Conservation (phyloP, 371 early-diverging fungal species). For the Syncephalastrum contaminatum region DNA sequence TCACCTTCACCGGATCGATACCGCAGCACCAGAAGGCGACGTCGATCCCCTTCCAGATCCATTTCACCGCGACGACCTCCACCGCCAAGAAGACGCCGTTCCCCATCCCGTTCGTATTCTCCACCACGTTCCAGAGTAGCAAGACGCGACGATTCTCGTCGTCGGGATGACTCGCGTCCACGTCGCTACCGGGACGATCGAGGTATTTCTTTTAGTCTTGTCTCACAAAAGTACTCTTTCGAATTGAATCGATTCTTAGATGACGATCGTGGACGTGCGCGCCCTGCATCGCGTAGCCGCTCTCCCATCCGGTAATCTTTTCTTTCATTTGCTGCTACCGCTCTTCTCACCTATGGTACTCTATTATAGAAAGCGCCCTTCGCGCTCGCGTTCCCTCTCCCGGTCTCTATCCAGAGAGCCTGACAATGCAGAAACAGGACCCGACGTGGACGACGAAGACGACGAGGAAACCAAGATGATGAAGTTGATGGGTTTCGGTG, state of each 20-base stretch:
- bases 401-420: background rate
- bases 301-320: background rate
- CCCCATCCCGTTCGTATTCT: slow-evolving; percentile 10
- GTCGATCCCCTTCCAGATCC: slow-evolving; percentile 8
- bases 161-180: background rate
- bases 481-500: slow-evolving; percentile 84
- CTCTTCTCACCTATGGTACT: background rate
- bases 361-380: slow-evolving; percentile 3
- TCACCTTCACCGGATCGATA: slow-evolving; percentile 12
- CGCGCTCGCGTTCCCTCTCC: background rate
- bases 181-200: too few species aligned
- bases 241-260: background rate
- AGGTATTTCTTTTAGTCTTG: too few species aligned
- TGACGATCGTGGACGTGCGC: slow-evolving; percentile 8
- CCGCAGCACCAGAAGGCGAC: too few species aligned
- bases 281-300: slow-evolving; percentile 13
- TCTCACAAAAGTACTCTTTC: background rate
- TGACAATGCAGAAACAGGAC: slow-evolving; percentile 1
- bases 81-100: slow-evolving; percentile 13
- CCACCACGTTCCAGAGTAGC: slow-evolving; percentile 4
- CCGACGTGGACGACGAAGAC: slow-evolving; percentile 33
- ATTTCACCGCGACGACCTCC: slow-evolving; percentile 16
- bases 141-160: background rate
- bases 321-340: background rate
- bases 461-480: slow-evolving; percentile 53